Evolutionary conservation across 495 filamentous ascomycete species (phyloP).

Genomic region (Penicillium cataractarum): DNA sequence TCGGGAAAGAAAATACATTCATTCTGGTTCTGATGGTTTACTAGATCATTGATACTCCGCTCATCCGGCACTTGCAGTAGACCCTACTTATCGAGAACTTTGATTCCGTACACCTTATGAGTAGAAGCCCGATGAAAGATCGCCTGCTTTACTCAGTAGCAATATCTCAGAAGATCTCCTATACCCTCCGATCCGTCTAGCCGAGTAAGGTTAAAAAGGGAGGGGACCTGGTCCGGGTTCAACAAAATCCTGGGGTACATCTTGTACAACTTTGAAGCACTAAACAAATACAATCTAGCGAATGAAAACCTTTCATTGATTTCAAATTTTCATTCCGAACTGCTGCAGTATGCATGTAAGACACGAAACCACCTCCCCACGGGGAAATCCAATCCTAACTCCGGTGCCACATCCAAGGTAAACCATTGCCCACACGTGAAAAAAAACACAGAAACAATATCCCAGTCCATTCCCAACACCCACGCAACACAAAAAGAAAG

Average conservation of each 20-base stretch:
- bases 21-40: background rate
- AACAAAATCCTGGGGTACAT: conserved; percentile 7
- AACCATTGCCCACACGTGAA: background rate
- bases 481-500: background rate
- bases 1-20: no score
- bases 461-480: background rate
- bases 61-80: background rate
- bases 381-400: background rate
- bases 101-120: background rate
- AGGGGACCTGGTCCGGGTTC: background rate
- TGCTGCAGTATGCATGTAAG: conserved; percentile 6
- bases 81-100: background rate
- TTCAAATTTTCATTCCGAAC: conserved; percentile 1
- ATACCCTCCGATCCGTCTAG: background rate
- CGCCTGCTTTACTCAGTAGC: background rate
- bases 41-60: background rate
- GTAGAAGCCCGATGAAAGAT: background rate
- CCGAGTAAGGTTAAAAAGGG: background rate
- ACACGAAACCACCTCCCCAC: background rate
- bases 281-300: background rate
- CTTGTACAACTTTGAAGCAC: conserved; percentile 4
- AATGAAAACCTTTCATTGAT: background rate
- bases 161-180: background rate
- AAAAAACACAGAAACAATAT: background rate
- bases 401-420: background rate